Conservation (phyloP, 768 basidiomycete genomes). For the Mrakia gelida region DNA sequence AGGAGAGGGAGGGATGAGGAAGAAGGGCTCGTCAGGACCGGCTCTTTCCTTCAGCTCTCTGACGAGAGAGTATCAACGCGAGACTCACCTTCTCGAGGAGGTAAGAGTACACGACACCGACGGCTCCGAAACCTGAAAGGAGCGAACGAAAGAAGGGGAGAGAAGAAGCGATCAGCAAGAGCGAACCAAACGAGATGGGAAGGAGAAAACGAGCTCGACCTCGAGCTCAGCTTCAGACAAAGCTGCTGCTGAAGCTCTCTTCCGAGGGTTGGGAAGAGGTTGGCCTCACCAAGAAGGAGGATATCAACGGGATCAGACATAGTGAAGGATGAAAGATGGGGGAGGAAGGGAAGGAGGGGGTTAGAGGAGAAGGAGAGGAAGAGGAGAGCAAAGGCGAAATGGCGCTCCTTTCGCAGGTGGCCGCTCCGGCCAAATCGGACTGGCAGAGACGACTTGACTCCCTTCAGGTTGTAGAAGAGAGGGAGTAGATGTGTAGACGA, state of each 20-base stretch:
- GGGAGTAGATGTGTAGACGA: too few relatives aligned
- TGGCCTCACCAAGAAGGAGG: conserved; percentile 1
- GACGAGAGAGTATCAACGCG: not conserved
- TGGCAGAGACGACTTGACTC: too few relatives aligned
- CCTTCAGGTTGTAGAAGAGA: too few relatives aligned
- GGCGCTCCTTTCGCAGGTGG: too few relatives aligned
- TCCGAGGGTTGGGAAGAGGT: not conserved
- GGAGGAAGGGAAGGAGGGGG: not conserved
- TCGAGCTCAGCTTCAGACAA: not conserved
- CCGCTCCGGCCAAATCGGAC: too few relatives aligned
- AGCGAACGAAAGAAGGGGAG: not conserved
- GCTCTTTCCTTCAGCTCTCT: not conserved
- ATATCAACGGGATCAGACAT: conserved; percentile 11
- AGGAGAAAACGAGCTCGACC: too few relatives aligned
- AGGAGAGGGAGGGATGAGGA: conserved; percentile 47
- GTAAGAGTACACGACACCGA: conserved; percentile 54
- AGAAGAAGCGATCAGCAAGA: not conserved
- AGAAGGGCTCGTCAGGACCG: not conserved
- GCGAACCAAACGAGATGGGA: not conserved
- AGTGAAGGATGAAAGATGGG: not conserved
- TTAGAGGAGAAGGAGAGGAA: not conserved
- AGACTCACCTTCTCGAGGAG: conserved; percentile 4
- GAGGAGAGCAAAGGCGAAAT: too few relatives aligned
- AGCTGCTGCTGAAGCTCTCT: too few relatives aligned
- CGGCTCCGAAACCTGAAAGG: conserved; percentile 53